Evolutionary conservation across 345 rosid genomes (phyloP), one percentile per base, ranked within the genome.

Genomic region (Rhodomyrtus tomentosa): DNA sequence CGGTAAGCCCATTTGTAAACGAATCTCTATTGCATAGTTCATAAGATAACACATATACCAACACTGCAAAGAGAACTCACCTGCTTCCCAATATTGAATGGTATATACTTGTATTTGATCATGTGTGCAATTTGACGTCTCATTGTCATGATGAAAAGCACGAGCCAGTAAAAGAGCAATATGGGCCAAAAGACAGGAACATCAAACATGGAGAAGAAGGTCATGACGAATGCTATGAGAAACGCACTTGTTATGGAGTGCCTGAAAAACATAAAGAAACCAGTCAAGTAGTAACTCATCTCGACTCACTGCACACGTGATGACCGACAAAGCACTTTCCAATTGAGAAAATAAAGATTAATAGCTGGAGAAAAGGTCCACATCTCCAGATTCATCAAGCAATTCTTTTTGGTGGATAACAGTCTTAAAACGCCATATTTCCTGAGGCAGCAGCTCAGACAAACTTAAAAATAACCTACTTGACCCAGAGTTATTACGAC

Each of bases 141-240:
- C 98, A 93, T 95, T 7, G 98, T 95, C 68, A 93, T 90, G 85
- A 91, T 83, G 87, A 95, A 95, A 54, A 96, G 91, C 88, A 94
- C 92, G 54, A 95, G 86, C 99, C 96, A 93, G 84, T 95, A 96
- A 86, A 90, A 93, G 13, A 95, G 91, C 48, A 96, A 84, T 89
- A 94, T 93, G 13, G 98, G 98, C 99, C 98, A 95, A 87, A 96
- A 93, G 82, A 92, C 98, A 6, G 96, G 98, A 49, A 96, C 94
- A 58, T 94, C 99, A 80, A 96, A 92, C 84, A 93, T 82, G 7
- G 95, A 91, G 88, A 95, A 93, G 93, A 96, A 94, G 40, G 98
- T 94, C 96, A 96, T 92, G 55, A 92, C 55, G 88, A 96, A 92
- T 27, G 98, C 95, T 80, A 96, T 89, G 89, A 88, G 86, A 89